A percentile compares a stretch with the other conserved stretches of the same genome.
These are phyloP conservation scores for Epichloe uncinata DNA, from an alignment of 2,329 filamentous ascomycete genomes.

Conservation along the genomic window DNA sequence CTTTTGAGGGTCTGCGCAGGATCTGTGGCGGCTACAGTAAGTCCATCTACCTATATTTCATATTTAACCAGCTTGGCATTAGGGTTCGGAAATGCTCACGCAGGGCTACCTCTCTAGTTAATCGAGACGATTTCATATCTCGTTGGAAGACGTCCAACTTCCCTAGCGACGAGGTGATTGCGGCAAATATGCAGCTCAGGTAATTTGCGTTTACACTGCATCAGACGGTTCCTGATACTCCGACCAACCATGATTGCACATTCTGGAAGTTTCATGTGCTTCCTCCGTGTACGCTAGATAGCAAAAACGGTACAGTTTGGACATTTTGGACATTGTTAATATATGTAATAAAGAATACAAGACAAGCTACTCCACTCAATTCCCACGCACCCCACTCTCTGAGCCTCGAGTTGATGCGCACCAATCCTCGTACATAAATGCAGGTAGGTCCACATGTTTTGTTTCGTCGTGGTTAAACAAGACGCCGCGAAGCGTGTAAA, in stretches of 20 bases:
- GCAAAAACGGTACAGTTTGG: no score
- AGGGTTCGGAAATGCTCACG: not conserved
- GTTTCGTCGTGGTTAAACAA: not conserved
- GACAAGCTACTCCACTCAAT: no score
- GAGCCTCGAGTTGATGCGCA: not conserved
- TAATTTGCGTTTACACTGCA: not conserved
- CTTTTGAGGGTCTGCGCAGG: slow-evolving; percentile 71
- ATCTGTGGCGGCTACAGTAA: slow-evolving; percentile 87
- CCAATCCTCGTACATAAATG: not conserved
- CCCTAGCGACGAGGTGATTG: slow-evolving; percentile 29
- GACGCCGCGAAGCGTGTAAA: no score
- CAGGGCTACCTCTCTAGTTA: slow-evolving; percentile 36
- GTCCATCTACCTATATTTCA: slow-evolving; percentile 19
- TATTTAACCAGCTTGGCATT: not conserved
- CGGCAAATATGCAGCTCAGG: slow-evolving; percentile 19
- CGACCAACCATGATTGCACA: not conserved
- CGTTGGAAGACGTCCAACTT: slow-evolving; percentile 62
- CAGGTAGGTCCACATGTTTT: not conserved
- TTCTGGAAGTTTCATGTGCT: not conserved
- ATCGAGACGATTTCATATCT: slow-evolving; percentile 69
- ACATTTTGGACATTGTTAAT: no score
- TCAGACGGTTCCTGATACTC: not conserved
- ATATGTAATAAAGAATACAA: no score
- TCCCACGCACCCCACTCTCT: not conserved
- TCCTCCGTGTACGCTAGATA: no score